phyloP scores from a whole-genome alignment of 371 early-diverging fungal species.

The Actinomortierella ambigua region DNA sequence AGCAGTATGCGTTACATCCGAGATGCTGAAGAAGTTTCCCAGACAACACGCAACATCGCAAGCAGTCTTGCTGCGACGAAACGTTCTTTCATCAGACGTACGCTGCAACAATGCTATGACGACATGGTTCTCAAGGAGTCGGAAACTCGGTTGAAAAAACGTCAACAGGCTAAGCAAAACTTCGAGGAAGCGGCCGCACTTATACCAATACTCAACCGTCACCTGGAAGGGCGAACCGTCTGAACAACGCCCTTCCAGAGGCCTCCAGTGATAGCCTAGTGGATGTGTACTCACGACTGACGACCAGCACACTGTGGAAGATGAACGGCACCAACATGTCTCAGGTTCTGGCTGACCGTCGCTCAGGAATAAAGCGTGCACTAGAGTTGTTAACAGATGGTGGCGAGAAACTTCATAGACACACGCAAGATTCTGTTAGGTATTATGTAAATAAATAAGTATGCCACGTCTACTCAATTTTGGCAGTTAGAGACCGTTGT shows the following conservation, averaged over 20 bases:
- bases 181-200: slow-evolving; percentile 8
- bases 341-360: slow-evolving; percentile 17
- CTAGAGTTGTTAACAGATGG: no score
- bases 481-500: no score
- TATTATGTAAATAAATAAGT: no score
- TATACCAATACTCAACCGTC: slow-evolving; percentile 11
- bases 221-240: slow-evolving; percentile 15
- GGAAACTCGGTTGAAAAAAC: slow-evolving; percentile 13
- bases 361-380: no score
- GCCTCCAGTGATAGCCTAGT: slow-evolving; percentile 12
- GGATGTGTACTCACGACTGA: slow-evolving; percentile 15
- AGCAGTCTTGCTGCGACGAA: slow-evolving; percentile 6
- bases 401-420: no score
- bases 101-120: slow-evolving; percentile 16
- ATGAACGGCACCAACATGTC: slow-evolving; percentile 11
- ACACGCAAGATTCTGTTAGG: no score
- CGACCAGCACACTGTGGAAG: slow-evolving; percentile 12
- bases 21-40: slow-evolving; percentile 9
- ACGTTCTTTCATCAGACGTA: slow-evolving; percentile 9
- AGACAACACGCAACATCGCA: slow-evolving; percentile 10
- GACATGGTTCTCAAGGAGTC: slow-evolving; percentile 10
- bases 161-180: slow-evolving; percentile 12
- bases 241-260: slow-evolving; percentile 8
- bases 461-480: no score
- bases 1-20: slow-evolving; percentile 12